Conservation (phyloP, 768 basidiomycete genomes). For the Porpolomopsis calyptriformis region DNA sequence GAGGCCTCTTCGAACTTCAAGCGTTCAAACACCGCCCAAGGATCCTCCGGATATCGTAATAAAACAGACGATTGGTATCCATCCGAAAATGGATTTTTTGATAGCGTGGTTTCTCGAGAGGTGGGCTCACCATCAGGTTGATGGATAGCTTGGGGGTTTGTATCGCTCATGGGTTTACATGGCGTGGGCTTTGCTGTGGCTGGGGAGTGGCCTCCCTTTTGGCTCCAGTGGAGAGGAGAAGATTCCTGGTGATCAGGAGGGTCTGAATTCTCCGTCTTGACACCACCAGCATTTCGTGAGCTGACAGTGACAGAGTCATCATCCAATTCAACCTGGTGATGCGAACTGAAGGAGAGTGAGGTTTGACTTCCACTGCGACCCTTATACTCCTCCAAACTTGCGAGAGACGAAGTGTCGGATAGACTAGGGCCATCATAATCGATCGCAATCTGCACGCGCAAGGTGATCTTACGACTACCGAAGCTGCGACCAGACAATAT, state of each 20-base stretch:
- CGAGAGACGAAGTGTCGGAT: slow-evolving; percentile 78
- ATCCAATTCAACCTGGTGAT: slow-evolving; percentile 38
- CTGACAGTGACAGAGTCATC: slow-evolving; percentile 72
- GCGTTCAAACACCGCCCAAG: slow-evolving; percentile 43
- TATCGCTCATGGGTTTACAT: no score
- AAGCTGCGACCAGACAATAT: slow-evolving; percentile 63
- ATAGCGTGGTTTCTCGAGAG: background rate
- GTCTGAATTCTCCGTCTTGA: slow-evolving; percentile 1
- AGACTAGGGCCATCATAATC: slow-evolving; percentile 89
- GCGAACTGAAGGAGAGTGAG: slow-evolving; percentile 38
- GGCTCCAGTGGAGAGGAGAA: no score
- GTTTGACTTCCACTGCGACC: slow-evolving; percentile 48
- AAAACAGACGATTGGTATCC: slow-evolving; percentile 3
- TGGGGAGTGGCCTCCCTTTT: no score
- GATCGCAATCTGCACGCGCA: slow-evolving; percentile 66
- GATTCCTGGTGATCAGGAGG: no score
- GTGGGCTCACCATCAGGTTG: no score
- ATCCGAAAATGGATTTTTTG: background rate
- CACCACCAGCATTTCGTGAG: slow-evolving; percentile 45
- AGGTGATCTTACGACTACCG: slow-evolving; percentile 58
- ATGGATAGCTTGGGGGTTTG: background rate
- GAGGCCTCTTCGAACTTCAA: slow-evolving; percentile 39
- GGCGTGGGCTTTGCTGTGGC: no score
- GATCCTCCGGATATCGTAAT: slow-evolving; percentile 27
- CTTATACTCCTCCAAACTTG: slow-evolving; percentile 65